Percentiles rank a stretch among this genome's conserved stretches.
Conservation (phyloP, 805 yeast species). For the Teunomyces tritomae region DNA sequence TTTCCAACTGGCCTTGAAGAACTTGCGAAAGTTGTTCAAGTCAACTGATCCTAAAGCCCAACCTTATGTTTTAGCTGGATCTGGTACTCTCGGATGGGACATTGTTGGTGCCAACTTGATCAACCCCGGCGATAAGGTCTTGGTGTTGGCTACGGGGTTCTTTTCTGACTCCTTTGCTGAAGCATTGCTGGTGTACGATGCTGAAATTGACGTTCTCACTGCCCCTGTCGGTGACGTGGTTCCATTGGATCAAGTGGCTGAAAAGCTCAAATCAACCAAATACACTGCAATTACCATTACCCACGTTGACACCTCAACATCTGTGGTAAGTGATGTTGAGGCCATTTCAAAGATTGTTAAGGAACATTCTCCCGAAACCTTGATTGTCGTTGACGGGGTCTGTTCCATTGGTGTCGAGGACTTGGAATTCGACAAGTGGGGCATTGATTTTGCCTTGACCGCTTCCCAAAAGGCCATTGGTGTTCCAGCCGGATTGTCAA, state of each 20-base stretch:
- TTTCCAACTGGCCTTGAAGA: constrained; percentile 65
- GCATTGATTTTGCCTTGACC: constrained; percentile 79
- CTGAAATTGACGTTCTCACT: constrained; percentile 67
- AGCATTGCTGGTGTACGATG: constrained; percentile 68
- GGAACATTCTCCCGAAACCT: constrained; percentile 69
- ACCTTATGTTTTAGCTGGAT: constrained; percentile 80
- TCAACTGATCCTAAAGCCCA: constrained; percentile 67
- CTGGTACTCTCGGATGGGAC: constrained; percentile 97
- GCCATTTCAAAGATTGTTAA: constrained; percentile 61
- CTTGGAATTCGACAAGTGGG: constrained; percentile 85
- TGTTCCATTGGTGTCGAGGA: constrained; percentile 92
- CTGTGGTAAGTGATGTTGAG: constrained; percentile 76
- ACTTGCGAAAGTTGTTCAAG: constrained; percentile 72
- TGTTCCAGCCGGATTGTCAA: constrained; percentile 87
- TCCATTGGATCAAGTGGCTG: constrained; percentile 52
- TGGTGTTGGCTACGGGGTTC: constrained; percentile 87
- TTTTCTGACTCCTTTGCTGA: constrained; percentile 84
- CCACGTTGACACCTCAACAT: constrained; percentile 95
- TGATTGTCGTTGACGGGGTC: constrained; percentile 88
- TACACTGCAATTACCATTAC: constrained; percentile 80
- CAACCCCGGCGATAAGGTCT: constrained; percentile 60
- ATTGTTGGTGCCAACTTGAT: constrained; percentile 76
- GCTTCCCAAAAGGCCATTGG: constrained; percentile 97
- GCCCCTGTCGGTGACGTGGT: constrained; percentile 76
- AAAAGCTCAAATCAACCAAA: constrained; percentile 47